Conservation (phyloP, 2,329 filamentous ascomycete genomes). For the Aureobasidium melanogenum region DNA sequence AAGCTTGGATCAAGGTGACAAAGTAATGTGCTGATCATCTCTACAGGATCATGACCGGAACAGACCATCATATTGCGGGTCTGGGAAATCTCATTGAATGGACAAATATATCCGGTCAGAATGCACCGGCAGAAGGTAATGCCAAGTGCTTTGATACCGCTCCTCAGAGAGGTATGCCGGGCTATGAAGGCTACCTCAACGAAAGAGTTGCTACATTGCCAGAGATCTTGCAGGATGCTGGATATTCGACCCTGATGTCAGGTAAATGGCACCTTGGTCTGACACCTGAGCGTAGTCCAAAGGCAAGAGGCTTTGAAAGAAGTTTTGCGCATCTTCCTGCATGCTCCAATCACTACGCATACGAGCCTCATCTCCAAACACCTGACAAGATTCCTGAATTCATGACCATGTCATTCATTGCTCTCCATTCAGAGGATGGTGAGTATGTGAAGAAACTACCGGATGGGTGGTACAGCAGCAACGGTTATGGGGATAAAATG, state of each 20-base stretch:
- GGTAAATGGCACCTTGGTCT: constrained; percentile 58
- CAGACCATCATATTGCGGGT: constrained; percentile 52
- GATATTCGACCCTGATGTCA: constrained; percentile 52
- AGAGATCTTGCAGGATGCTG: constrained; percentile 49
- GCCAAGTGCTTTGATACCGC: constrained; percentile 38
- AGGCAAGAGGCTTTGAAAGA: constrained; percentile 49
- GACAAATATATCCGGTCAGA: constrained; percentile 46
- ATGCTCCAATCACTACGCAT: constrained; percentile 50
- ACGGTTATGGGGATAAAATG: constrained; percentile 33
- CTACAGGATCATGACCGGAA: constrained; percentile 49
- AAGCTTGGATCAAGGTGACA: neutral
- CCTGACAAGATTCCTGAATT: constrained; percentile 30
- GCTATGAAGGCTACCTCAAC: constrained; percentile 57
- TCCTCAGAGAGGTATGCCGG: constrained; percentile 49
- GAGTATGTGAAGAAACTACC: constrained; percentile 32
- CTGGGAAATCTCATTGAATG: constrained; percentile 52
- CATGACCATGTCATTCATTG: constrained; percentile 35
- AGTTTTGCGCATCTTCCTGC: constrained; percentile 53
- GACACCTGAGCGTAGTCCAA: constrained; percentile 47
- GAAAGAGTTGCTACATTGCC: constrained; percentile 50
- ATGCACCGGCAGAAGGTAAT: constrained; percentile 42
- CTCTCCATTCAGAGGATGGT: constrained; percentile 31
- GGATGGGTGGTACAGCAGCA: constrained; percentile 30
- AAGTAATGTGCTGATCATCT: neutral
- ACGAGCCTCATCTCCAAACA: constrained; percentile 37